Conservation (phyloP, 352 stramenopile species). For the Phytophthora foliorum region DNA sequence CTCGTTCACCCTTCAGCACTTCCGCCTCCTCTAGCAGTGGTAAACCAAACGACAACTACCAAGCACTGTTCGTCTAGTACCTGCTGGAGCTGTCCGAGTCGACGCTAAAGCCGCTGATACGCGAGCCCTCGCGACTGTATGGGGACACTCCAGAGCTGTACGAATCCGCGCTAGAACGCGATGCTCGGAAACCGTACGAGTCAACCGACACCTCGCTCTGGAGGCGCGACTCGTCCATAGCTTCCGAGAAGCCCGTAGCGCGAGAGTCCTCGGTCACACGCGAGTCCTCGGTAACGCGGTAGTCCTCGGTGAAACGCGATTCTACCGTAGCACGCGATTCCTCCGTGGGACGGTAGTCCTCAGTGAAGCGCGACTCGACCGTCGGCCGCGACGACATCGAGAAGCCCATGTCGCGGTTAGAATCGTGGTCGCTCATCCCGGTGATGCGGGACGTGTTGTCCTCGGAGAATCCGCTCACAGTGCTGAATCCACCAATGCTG, state of each 20-base stretch:
- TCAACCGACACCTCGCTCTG: constrained; percentile 78
- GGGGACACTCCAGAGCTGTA: constrained; percentile 71
- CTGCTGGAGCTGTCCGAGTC: constrained; percentile 43
- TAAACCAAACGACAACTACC: constrained; percentile 34
- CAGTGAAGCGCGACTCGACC: constrained; percentile 37
- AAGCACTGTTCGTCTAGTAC: constrained; percentile 31
- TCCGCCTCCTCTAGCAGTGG: constrained; percentile 28
- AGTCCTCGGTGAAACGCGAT: constrained; percentile 36
- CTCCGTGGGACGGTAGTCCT: constrained; percentile 23
- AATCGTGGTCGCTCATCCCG: constrained; percentile 39
- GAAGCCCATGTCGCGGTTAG: constrained; percentile 50
- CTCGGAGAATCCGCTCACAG: constrained; percentile 46
- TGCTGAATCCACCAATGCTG: constrained; percentile 53
- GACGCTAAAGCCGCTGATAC: constrained; percentile 70
- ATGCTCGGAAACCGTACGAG: constrained; percentile 73
- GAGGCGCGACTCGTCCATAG: constrained; percentile 49
- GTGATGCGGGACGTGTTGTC: constrained; percentile 34
- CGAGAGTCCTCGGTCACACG: constrained; percentile 34
- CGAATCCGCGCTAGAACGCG: constrained; percentile 65
- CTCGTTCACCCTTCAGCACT: constrained; percentile 28
- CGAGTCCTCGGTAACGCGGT: constrained; percentile 37
- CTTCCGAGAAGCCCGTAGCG: constrained; percentile 54
- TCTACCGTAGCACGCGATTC: constrained; percentile 28
- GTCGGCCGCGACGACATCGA: constrained; percentile 49
- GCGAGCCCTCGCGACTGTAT: constrained; percentile 71